A percentile compares a stretch with the other conserved stretches of the same genome.
These are phyloP conservation scores for Rhytidiadelphus loreus DNA, from an alignment of 225 moss, liverwort and hornwort species.

Conservation along the genomic window DNA sequence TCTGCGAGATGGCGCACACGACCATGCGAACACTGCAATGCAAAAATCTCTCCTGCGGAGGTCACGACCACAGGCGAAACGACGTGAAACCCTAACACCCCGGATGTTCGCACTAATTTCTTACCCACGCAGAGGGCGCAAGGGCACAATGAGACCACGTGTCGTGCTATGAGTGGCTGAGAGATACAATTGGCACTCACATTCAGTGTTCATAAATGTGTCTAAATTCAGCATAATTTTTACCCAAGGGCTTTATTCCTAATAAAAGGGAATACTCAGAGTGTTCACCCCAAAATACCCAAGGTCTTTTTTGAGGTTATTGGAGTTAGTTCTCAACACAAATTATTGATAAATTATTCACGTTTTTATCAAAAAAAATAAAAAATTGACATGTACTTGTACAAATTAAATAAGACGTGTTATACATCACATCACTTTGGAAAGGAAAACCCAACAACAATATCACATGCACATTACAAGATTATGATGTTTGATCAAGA, in stretches of 20 bases:
- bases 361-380: too few relatives aligned
- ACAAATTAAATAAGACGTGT: not conserved
- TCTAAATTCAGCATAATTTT: not conserved
- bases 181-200: not conserved
- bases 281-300: too few relatives aligned
- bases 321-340: not conserved
- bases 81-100: constrained; percentile 8
- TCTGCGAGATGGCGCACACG: not conserved
- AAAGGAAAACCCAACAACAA: not conserved
- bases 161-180: not conserved
- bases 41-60: not conserved
- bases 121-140: not conserved
- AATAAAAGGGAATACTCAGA: not conserved
- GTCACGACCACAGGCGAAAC: not conserved
- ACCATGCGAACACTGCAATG: not conserved
- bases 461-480: too few relatives aligned
- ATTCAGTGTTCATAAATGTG: too few relatives aligned
- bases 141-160: not conserved
- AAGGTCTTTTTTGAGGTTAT: too few relatives aligned
- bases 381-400: too few relatives aligned
- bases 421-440: too few relatives aligned
- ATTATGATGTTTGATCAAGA: too few relatives aligned
- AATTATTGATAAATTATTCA: not conserved
- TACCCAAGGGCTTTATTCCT: not conserved
- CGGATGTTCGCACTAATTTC: not conserved